Evolutionary conservation across 2,329 filamentous ascomycete genomes (phyloP).

Genomic region (Trichophyton simii): DNA sequence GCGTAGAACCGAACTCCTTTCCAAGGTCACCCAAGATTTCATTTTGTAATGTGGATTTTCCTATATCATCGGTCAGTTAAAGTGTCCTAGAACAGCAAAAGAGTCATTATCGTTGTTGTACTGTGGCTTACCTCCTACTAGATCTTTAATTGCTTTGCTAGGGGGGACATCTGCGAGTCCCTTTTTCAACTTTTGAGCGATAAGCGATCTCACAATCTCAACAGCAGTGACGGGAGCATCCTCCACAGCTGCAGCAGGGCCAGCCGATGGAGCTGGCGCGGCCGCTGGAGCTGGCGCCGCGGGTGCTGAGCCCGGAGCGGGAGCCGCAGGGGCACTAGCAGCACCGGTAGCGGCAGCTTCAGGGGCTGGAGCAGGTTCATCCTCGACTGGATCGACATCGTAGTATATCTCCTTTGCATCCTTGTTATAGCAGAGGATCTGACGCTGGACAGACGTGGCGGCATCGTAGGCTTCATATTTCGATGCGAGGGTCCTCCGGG

Average conservation of each 20-base stretch:
- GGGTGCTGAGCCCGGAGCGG: constrained; percentile 42
- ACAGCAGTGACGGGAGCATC: constrained; percentile 80
- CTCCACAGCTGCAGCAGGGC: constrained; percentile 73
- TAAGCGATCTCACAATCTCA: constrained; percentile 76
- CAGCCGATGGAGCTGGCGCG: constrained; percentile 53
- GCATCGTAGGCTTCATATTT: constrained; percentile 99
- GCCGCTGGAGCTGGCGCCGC: constrained; percentile 44
- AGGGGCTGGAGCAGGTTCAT: constrained; percentile 57
- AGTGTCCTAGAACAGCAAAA: background rate
- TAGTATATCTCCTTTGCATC: constrained; percentile 99
- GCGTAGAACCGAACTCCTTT: constrained; percentile 96
- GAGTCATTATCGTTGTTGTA: no score
- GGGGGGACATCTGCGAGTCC: constrained; percentile 74
- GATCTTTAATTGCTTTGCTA: constrained; percentile 94
- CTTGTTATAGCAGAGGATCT: constrained; percentile 99
- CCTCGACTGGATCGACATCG: constrained; percentile 87
- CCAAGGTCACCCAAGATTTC: constrained; percentile 95
- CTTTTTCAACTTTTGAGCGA: constrained; percentile 98
- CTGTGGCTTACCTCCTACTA: constrained; percentile 70
- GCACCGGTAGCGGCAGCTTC: constrained; percentile 30
- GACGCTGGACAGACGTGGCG: constrained; percentile 86
- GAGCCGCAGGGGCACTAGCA: constrained; percentile 20
- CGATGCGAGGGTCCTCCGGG: constrained; percentile 82
- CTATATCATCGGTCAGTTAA: constrained; percentile 35
- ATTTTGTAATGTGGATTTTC: constrained; percentile 96